Conservation (phyloP, 768 basidiomycete genomes). For the Gelatoporia subvermispora region DNA sequence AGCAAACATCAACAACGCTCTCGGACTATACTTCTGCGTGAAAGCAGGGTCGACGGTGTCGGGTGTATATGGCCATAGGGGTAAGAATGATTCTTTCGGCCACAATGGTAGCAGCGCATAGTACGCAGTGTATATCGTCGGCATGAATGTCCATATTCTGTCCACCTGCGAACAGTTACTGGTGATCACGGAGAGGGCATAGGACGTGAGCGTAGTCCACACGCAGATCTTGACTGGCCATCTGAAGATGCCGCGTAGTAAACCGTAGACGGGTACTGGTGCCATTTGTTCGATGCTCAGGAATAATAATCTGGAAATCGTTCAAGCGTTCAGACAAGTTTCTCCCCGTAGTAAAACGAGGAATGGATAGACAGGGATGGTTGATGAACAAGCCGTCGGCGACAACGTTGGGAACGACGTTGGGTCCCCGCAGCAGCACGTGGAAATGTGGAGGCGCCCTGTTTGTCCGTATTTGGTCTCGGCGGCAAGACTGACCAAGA, state of each 20-base stretch:
- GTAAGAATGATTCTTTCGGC: conserved; percentile 35
- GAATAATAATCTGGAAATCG: too few relatives aligned
- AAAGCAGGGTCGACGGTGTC: conserved; percentile 30
- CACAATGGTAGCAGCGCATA: conserved; percentile 72
- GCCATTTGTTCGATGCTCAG: too few relatives aligned
- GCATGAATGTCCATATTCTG: conserved; percentile 69
- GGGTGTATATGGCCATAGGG: conserved; percentile 55
- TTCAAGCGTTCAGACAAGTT: too few relatives aligned
- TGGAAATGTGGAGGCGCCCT: not conserved
- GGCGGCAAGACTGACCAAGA: not conserved
- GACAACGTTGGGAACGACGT: too few relatives aligned
- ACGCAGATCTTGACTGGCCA: conserved; percentile 66
- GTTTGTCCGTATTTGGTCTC: not conserved
- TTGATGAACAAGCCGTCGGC: too few relatives aligned
- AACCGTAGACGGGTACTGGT: too few relatives aligned
- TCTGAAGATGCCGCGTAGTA: conserved; percentile 9
- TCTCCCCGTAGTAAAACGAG: too few relatives aligned
- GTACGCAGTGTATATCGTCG: conserved; percentile 77
- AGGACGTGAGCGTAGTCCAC: conserved; percentile 43
- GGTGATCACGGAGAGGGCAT: conserved; percentile 59
- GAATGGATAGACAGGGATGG: too few relatives aligned
- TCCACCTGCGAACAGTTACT: conserved; percentile 87
- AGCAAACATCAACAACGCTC: conserved; percentile 70
- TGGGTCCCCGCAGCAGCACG: too few relatives aligned
- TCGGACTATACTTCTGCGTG: conserved; percentile 53